Percentiles rank a stretch among this genome's conserved stretches.
phyloP scores from a whole-genome alignment of 768 basidiomycete species.

The Leccinum longicurvipes region DNA sequence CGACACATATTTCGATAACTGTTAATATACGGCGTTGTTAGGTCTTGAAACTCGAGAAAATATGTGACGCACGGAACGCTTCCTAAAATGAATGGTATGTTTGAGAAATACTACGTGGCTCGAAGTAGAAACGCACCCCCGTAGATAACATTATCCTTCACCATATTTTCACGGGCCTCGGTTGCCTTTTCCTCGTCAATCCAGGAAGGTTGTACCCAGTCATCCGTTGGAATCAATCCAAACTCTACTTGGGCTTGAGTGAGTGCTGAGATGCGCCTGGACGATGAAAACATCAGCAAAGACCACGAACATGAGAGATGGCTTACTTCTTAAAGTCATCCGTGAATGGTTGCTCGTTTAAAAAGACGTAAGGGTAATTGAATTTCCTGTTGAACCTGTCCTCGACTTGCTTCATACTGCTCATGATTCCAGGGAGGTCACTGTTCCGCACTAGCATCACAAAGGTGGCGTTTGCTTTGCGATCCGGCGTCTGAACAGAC shows the following conservation, averaged over 20 bases:
- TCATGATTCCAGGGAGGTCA: slow-evolving; percentile 56
- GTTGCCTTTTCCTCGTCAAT: slow-evolving; percentile 71
- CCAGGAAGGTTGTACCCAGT: slow-evolving; percentile 78
- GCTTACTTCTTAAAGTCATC: slow-evolving; percentile 68
- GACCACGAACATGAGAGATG: not conserved
- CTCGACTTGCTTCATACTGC: slow-evolving; percentile 75
- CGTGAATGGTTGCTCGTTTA: slow-evolving; percentile 81
- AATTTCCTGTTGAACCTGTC: slow-evolving; percentile 80
- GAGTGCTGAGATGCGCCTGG: slow-evolving; percentile 32
- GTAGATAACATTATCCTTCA: slow-evolving; percentile 59
- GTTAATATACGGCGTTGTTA: slow-evolving; percentile 4
- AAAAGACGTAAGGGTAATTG: slow-evolving; percentile 83
- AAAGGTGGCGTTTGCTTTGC: slow-evolving; percentile 79
- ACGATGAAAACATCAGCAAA: slow-evolving; percentile 5
- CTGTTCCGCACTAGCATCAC: slow-evolving; percentile 75
- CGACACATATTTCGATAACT: slow-evolving; percentile 96
- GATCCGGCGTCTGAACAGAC: slow-evolving; percentile 35
- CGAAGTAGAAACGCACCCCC: slow-evolving; percentile 42
- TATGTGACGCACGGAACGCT: slow-evolving; percentile 60
- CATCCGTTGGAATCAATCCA: slow-evolving; percentile 61
- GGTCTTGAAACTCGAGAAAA: not conserved
- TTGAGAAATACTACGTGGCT: slow-evolving; percentile 1
- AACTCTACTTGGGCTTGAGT: slow-evolving; percentile 41
- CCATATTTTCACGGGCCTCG: slow-evolving; percentile 57
- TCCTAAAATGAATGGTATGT: slow-evolving; percentile 36